Conservation (phyloP, 805 yeast genomes). For the Komagataella pastoris region DNA sequence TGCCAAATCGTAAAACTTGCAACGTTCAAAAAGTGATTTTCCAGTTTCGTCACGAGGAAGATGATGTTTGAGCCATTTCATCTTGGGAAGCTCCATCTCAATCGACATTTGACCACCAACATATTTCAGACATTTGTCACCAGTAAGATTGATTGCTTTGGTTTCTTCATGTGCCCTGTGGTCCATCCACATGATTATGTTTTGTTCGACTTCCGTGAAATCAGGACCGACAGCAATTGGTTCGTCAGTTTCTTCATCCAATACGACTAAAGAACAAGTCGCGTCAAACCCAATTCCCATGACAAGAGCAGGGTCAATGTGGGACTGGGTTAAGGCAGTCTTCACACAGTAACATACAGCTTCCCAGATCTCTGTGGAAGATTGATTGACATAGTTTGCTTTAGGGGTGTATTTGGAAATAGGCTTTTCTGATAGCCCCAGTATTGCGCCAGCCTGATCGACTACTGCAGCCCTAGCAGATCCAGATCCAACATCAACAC, state of each 20-base stretch:
- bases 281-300: constrained; percentile 95
- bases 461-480: constrained; percentile 92
- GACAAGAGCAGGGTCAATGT: constrained; percentile 52
- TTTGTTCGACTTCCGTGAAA: constrained; percentile 56
- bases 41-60: constrained; percentile 39
- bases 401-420: constrained; percentile 66
- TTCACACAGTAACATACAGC: constrained; percentile 75
- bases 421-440: constrained; percentile 68
- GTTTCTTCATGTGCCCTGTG: constrained; percentile 87
- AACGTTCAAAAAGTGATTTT: constrained; percentile 27
- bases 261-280: constrained; percentile 85
- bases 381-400: constrained; percentile 70
- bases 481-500: constrained; percentile 75
- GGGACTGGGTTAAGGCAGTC: constrained; percentile 60
- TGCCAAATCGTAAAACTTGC: constrained; percentile 84
- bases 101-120: constrained; percentile 98
- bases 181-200: constrained; percentile 96
- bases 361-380: constrained; percentile 85
- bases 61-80: constrained; percentile 88
- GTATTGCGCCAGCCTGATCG: constrained; percentile 69
- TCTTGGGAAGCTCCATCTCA: constrained; percentile 97
- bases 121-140: constrained; percentile 69
- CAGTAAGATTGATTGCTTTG: constrained; percentile 63
- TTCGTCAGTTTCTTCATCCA: constrained; percentile 45
- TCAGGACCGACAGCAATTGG: constrained; percentile 93